These are phyloP conservation scores for Xylariaceae sp. DNA, from an alignment of 2,329 filamentous ascomycete species.

Conservation along the genomic window DNA sequence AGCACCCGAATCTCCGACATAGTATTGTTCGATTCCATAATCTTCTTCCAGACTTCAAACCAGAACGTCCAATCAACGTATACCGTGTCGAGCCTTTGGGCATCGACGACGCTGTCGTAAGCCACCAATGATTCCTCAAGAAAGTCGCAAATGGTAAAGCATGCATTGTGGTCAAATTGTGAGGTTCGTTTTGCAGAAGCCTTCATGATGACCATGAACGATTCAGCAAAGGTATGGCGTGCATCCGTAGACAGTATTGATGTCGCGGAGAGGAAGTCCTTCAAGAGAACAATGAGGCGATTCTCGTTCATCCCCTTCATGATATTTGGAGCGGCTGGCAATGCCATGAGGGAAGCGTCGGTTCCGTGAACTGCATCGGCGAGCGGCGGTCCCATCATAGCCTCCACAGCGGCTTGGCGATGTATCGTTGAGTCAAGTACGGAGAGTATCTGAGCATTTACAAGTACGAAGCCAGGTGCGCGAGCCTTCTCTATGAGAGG, in stretches of 20 bases:
- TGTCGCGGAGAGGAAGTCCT: slow-evolving; percentile 69
- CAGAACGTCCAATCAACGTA: slow-evolving; percentile 82
- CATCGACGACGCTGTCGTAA: slow-evolving; percentile 51
- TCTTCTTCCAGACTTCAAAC: slow-evolving; percentile 77
- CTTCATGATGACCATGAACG: slow-evolving; percentile 74
- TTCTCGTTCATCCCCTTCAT: slow-evolving; percentile 87
- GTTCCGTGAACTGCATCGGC: slow-evolving; percentile 53
- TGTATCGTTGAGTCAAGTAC: slow-evolving; percentile 84
- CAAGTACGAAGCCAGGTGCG: slow-evolving; percentile 75
- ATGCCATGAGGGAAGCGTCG: slow-evolving; percentile 67
- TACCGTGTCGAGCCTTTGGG: slow-evolving; percentile 39
- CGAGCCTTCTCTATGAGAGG: slow-evolving; percentile 60
- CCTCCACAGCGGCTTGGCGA: slow-evolving; percentile 63
- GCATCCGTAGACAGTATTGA: slow-evolving; percentile 44
- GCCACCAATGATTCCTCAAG: slow-evolving; percentile 78
- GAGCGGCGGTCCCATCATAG: slow-evolving; percentile 46
- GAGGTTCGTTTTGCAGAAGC: slow-evolving; percentile 75
- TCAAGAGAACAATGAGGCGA: slow-evolving; percentile 77
- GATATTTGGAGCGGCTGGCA: slow-evolving; percentile 64
- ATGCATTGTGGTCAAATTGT: slow-evolving; percentile 79
- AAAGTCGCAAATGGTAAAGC: slow-evolving; percentile 90
- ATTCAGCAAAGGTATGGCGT: slow-evolving; percentile 73
- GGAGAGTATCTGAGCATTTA: slow-evolving; percentile 80
- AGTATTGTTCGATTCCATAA: slow-evolving; percentile 82
- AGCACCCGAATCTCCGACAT: slow-evolving; percentile 87